Conservation (phyloP, 345 rosid species). For the Ceriops tagal region DNA sequence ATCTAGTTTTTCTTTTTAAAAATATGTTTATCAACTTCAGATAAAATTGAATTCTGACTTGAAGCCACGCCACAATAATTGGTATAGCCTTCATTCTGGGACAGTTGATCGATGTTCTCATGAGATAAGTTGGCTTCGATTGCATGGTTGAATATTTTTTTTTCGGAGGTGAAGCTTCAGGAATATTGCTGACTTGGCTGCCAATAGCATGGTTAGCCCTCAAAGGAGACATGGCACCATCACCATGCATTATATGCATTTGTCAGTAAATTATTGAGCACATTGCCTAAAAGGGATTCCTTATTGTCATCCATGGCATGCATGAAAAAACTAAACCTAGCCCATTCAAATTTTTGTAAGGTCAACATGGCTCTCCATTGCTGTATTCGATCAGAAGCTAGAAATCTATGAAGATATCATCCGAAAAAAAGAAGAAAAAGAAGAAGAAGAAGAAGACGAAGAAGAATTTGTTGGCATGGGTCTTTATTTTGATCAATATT, state of each 20-base stretch:
- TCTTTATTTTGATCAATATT: too few species aligned
- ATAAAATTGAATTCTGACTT: neutral
- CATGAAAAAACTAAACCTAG: neutral
- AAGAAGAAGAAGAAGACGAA: too few species aligned
- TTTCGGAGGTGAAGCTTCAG: neutral
- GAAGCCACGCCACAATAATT: neutral
- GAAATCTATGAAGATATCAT: neutral
- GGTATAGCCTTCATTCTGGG: too few species aligned
- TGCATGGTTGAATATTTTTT: neutral
- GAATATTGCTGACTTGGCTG: conserved; percentile 4
- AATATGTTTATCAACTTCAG: too few species aligned
- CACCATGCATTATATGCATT: conserved; percentile 6
- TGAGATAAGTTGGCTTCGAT: neutral
- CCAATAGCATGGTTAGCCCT: conserved; percentile 1
- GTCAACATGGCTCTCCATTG: conserved; percentile 31
- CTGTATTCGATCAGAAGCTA: conserved; percentile 2
- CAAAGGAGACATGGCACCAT: conserved; percentile 1
- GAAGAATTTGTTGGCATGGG: too few species aligned
- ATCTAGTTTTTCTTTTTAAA: too few species aligned
- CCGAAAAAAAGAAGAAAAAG: too few species aligned
- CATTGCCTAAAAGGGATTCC: neutral
- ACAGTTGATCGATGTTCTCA: too few species aligned
- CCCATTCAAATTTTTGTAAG: neutral
- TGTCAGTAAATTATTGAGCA: conserved; percentile 16
- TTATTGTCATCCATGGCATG: neutral